Evolutionary conservation across 1,284 basidiomycete species (phyloP).

Genomic region (Fomitopsis betulina): DNA sequence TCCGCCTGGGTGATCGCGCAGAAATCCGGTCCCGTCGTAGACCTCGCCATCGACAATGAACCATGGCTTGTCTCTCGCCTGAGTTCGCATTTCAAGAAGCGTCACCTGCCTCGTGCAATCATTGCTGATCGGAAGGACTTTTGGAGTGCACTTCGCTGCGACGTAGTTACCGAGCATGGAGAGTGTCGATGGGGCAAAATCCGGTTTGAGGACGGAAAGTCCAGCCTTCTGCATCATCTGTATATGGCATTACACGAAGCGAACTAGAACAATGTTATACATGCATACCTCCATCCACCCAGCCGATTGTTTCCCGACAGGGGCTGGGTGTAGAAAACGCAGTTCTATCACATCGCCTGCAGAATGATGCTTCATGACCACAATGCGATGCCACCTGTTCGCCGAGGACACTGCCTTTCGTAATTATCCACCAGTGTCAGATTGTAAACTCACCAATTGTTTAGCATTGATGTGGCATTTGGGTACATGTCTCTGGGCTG

Average conservation of each 20-base stretch:
- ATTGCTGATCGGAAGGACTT: constrained; percentile 33
- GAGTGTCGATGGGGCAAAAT: constrained; percentile 26
- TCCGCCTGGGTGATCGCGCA: constrained; percentile 63
- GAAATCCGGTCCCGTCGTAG: constrained; percentile 50
- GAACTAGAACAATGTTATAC: neutral
- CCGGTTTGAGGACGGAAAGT: constrained; percentile 39
- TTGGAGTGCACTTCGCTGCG: constrained; percentile 14
- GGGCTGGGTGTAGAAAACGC: constrained; percentile 60
- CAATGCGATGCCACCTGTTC: constrained; percentile 56
- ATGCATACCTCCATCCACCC: constrained; percentile 56
- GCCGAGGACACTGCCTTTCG: constrained; percentile 4
- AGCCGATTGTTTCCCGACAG: constrained; percentile 43
- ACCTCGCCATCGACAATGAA: constrained; percentile 57
- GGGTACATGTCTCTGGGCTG: constrained; percentile 24
- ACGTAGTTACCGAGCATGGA: neutral
- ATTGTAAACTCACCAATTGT: constrained; percentile 36
- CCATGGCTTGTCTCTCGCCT: constrained; percentile 38
- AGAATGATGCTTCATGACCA: constrained; percentile 31
- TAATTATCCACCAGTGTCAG: neutral
- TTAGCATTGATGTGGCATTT: constrained; percentile 47
- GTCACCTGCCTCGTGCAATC: constrained; percentile 41
- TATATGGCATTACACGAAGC: neutral
- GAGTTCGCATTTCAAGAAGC: constrained; percentile 41
- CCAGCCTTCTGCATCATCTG: constrained; percentile 48
- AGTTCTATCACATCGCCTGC: constrained; percentile 25